phyloP scores from a whole-genome alignment of 2,329 filamentous ascomycete species.

The Calonectria pseudoturangicola region DNA sequence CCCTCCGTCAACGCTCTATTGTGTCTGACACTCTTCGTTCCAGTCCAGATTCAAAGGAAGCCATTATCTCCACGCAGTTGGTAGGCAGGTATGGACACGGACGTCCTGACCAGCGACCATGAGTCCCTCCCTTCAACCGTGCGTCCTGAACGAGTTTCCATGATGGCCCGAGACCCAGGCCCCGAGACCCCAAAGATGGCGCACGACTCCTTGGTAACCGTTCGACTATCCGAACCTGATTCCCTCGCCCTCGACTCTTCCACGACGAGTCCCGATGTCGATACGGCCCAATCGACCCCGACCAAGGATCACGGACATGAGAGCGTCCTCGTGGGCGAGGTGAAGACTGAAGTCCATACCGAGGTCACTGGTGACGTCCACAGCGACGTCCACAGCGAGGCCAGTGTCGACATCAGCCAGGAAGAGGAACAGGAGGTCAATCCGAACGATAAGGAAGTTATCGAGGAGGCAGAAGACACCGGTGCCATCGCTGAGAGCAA shows the following conservation, averaged over 20 bases:
- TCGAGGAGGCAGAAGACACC: slow-evolving; percentile 30
- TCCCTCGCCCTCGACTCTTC: slow-evolving; percentile 66
- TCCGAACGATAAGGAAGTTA: slow-evolving; percentile 9
- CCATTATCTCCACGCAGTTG: slow-evolving; percentile 43
- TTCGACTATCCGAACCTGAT: slow-evolving; percentile 80
- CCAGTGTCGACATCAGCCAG: slow-evolving; percentile 26
- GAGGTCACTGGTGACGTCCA: slow-evolving; percentile 16
- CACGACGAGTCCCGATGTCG: slow-evolving; percentile 40
- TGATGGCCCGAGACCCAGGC: slow-evolving; percentile 51
- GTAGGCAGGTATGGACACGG: slow-evolving; percentile 56
- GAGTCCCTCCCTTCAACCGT: slow-evolving; percentile 53
- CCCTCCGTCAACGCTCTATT: slow-evolving; percentile 51
- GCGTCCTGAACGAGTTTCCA: slow-evolving; percentile 48
- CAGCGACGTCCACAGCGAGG: slow-evolving; percentile 27
- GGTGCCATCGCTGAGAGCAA: slow-evolving; percentile 17
- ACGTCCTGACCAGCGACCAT: slow-evolving; percentile 52
- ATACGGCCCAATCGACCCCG: slow-evolving; percentile 52
- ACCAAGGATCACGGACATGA: slow-evolving; percentile 49
- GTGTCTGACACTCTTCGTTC: slow-evolving; percentile 56
- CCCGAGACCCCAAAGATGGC: slow-evolving; percentile 62
- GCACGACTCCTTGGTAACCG: slow-evolving; percentile 86
- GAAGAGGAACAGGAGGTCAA: slow-evolving; percentile 45
- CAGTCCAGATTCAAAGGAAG: slow-evolving; percentile 47
- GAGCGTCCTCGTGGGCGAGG: slow-evolving; percentile 29
- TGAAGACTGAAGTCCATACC: slow-evolving; percentile 10